Conservation (phyloP, 2,329 filamentous ascomycete genomes). For the Exutisphaerella laricina region DNA sequence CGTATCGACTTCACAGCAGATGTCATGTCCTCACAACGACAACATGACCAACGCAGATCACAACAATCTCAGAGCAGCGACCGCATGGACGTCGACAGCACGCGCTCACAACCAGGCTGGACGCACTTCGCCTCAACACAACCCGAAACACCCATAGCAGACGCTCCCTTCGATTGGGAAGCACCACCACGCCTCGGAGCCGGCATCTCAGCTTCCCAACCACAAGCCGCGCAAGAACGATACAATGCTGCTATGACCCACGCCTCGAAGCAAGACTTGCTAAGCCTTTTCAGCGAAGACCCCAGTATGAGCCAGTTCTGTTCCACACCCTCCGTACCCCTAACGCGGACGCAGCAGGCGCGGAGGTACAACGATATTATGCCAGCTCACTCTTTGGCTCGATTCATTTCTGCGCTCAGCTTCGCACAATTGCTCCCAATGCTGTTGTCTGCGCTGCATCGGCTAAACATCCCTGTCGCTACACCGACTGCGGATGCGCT, state of each 20-base stretch:
- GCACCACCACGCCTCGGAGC: constrained; percentile 57
- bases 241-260: constrained; percentile 24
- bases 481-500: constrained; percentile 30
- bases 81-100: constrained; percentile 65
- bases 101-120: constrained; percentile 32
- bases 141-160: constrained; percentile 69
- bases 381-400: constrained; percentile 76
- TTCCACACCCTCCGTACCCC: constrained; percentile 66
- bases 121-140: constrained; percentile 69
- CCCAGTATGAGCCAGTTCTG: constrained; percentile 82
- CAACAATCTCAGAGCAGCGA: constrained; percentile 20
- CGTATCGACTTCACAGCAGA: constrained; percentile 78
- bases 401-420: constrained; percentile 83
- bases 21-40: constrained; percentile 49
- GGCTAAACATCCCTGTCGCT: constrained; percentile 72
- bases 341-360: constrained; percentile 83
- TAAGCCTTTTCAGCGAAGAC: constrained; percentile 72
- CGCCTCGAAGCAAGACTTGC: constrained; percentile 30
- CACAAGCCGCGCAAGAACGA: constrained; percentile 25
- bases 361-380: constrained; percentile 86
- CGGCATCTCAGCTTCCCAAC: constrained; percentile 39
- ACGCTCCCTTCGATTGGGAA: constrained; percentile 80
- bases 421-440: constrained; percentile 71
- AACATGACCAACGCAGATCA: constrained; percentile 14
- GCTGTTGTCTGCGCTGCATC: constrained; percentile 73